phyloP scores from a whole-genome alignment of 2,329 filamentous ascomycete species.

The Fusarium sp. region DNA sequence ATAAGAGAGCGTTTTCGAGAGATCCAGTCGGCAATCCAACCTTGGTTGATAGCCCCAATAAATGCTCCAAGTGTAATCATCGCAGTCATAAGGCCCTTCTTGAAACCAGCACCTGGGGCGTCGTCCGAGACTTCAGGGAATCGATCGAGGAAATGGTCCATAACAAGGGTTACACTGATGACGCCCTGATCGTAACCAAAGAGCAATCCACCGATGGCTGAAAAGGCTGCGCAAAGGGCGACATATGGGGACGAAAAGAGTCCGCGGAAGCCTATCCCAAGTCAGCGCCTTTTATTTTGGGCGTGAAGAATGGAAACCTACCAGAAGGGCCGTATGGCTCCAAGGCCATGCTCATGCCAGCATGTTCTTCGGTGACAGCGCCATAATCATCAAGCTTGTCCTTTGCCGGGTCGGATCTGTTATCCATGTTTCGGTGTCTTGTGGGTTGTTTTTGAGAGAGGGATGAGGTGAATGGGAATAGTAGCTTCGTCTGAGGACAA shows the following conservation, averaged over 20 bases:
- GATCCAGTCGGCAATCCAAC: conserved; percentile 54
- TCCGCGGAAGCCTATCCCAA: conserved; percentile 50
- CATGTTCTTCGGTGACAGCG: conserved; percentile 10
- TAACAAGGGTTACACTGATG: conserved; percentile 56
- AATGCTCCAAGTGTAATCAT: conserved; percentile 64
- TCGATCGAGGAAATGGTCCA: conserved; percentile 53
- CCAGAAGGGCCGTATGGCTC: conserved; percentile 24
- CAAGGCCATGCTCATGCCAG: conserved; percentile 1
- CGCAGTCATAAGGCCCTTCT: conserved; percentile 63
- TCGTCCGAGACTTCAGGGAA: conserved; percentile 53
- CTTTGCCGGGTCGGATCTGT: background rate
- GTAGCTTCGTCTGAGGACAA: background rate
- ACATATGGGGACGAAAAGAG: conserved; percentile 54
- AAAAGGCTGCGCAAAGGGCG: conserved; percentile 52
- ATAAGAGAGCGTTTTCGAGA: conserved; percentile 54
- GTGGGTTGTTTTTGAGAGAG: no score
- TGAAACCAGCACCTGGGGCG: conserved; percentile 57
- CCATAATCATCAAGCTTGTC: conserved; percentile 16
- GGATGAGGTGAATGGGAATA: background rate
- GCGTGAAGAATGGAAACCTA: background rate
- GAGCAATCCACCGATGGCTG: conserved; percentile 57
- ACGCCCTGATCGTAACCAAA: conserved; percentile 60
- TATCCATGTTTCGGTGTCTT: background rate
- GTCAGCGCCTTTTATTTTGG: background rate
- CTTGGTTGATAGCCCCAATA: conserved; percentile 62